phyloP scores from a whole-genome alignment of 2,329 filamentous ascomycete species.

The Penicillium sp. region DNA sequence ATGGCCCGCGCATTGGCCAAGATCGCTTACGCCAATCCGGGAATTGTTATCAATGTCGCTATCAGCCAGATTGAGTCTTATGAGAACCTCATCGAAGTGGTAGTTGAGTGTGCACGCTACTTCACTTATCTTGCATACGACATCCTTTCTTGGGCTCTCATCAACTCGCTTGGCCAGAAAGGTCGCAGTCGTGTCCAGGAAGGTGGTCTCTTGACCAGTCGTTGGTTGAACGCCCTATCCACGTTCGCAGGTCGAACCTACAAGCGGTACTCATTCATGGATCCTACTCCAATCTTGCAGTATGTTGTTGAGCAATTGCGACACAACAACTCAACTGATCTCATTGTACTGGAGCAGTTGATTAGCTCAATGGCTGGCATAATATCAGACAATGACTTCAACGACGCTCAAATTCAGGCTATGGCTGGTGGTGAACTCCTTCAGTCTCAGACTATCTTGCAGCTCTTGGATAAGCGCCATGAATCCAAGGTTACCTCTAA shows the following conservation, averaged over 20 bases:
- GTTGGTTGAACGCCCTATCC: constrained; percentile 86
- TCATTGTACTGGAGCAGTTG: constrained; percentile 87
- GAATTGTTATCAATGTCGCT: constrained; percentile 83
- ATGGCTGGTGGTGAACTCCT: constrained; percentile 83
- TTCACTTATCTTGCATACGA: constrained; percentile 92
- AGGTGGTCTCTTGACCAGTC: constrained; percentile 73
- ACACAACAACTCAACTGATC: constrained; percentile 78
- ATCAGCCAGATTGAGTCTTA: constrained; percentile 91
- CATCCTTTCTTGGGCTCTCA: constrained; percentile 84
- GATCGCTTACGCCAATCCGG: constrained; percentile 85
- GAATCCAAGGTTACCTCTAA: constrained; percentile 70
- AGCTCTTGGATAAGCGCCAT: constrained; percentile 76
- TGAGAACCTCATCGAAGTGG: constrained; percentile 87
- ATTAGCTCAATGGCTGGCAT: constrained; percentile 93
- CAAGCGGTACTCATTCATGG: constrained; percentile 77
- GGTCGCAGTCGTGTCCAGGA: constrained; percentile 58
- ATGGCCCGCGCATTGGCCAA: constrained; percentile 90
- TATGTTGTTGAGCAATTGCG: constrained; percentile 84
- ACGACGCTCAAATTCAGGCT: constrained; percentile 77
- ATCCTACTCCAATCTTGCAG: constrained; percentile 77
- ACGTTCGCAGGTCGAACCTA: constrained; percentile 90
- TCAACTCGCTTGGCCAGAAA: constrained; percentile 63
- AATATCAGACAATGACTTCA: constrained; percentile 79
- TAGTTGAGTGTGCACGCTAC: constrained; percentile 91
- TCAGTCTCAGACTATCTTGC: constrained; percentile 73